These are phyloP conservation scores for Syncephalastrum racemosum DNA, from an alignment of 371 early-diverging fungal species.

Conservation along the genomic window DNA sequence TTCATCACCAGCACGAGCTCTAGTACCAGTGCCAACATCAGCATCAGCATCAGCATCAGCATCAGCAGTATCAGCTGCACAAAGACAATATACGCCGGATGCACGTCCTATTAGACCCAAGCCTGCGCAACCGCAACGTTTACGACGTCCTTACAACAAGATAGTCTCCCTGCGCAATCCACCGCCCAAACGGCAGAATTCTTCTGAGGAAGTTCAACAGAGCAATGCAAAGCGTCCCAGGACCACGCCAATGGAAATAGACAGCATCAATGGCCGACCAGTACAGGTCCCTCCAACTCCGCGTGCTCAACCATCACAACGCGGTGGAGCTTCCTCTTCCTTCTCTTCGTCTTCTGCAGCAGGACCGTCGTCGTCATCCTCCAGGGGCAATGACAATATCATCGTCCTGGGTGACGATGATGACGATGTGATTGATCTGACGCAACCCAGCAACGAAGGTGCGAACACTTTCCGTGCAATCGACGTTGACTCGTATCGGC, in stretches of 20 bases:
- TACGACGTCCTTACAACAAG: too few species aligned
- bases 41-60: not conserved
- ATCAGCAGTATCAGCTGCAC: not conserved
- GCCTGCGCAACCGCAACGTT: too few species aligned
- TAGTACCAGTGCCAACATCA: not conserved
- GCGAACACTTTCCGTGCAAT: too few species aligned
- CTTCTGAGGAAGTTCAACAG: too few species aligned
- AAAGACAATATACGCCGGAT: too few species aligned
- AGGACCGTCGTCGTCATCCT: not conserved
- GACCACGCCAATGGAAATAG: too few species aligned
- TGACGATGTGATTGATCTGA: slow-evolving; percentile 18
- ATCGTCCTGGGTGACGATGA: slow-evolving; percentile 5
- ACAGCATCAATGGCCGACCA: not conserved
- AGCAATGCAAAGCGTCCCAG: too few species aligned
- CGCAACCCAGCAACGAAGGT: not conserved
- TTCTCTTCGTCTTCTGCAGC: too few species aligned
- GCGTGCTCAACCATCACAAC: not conserved
- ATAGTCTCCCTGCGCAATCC: too few species aligned
- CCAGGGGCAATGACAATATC: not conserved
- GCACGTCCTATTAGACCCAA: too few species aligned
- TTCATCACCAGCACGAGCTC: not conserved
- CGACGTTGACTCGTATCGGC: too few species aligned
- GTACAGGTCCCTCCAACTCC: not conserved
- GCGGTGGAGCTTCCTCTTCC: not conserved
- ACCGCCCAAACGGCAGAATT: too few species aligned